Conservation (phyloP, 805 yeast genomes). For the Teunomyces kruisii region DNA sequence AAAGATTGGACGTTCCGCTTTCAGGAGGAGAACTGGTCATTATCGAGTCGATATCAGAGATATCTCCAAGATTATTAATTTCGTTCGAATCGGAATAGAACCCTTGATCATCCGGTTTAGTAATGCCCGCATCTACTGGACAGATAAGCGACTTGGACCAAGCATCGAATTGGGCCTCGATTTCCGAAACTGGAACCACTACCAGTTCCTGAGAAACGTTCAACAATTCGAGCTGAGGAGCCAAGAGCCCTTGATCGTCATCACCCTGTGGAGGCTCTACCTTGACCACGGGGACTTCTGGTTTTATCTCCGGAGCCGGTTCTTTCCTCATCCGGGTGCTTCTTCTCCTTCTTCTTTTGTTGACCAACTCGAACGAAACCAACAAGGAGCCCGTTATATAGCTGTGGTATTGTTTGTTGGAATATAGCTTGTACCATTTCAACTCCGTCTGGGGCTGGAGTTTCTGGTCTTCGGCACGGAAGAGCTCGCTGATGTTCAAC, state of each 20-base stretch:
- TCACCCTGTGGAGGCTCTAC: background rate
- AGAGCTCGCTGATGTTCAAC: conserved; percentile 28
- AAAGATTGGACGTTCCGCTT: background rate
- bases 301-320: background rate
- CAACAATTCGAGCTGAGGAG: conserved; percentile 5
- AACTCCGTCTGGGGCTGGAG: conserved; percentile 24
- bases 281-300: background rate
- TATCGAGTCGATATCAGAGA: conserved; percentile 33
- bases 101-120: conserved; percentile 38
- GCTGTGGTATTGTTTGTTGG: conserved; percentile 36
- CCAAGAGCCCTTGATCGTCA: background rate
- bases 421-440: conserved; percentile 47
- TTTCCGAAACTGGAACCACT: conserved; percentile 9
- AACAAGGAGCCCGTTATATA: conserved; percentile 51
- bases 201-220: conserved; percentile 7
- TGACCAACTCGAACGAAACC: conserved; percentile 38
- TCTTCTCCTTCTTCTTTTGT: conserved; percentile 10
- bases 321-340: conserved; percentile 4
- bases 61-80: conserved; percentile 18
- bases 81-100: conserved; percentile 31
- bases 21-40: conserved; percentile 2
- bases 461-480: conserved; percentile 12
- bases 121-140: conserved; percentile 15
- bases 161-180: conserved; percentile 14
- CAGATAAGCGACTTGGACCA: conserved; percentile 32